These are phyloP conservation scores for Termitomyces titanicus DNA, from an alignment of 768 basidiomycete genomes.

Conservation along the genomic window DNA sequence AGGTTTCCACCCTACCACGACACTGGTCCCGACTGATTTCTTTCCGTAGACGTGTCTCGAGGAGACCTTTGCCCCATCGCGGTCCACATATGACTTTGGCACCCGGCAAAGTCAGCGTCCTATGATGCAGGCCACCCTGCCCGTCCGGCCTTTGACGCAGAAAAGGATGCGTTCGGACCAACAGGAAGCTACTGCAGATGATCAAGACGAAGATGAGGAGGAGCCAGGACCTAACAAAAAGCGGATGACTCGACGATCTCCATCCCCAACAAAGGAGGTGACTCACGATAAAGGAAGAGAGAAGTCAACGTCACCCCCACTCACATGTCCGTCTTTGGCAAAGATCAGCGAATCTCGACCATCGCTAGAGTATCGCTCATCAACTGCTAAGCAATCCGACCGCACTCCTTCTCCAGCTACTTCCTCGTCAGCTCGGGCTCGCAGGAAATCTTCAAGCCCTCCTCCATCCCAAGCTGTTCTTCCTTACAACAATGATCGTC, in stretches of 20 bases:
- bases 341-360: too few species aligned
- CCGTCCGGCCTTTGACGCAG: constrained; percentile 5
- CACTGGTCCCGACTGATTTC: not conserved
- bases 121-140: constrained; percentile 19
- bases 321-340: not conserved
- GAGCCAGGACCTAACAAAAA: constrained; percentile 1
- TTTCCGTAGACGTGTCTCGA: constrained; percentile 59
- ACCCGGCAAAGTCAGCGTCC: constrained; percentile 14
- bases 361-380: too few species aligned
- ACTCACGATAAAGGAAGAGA: not conserved
- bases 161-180: constrained; percentile 6
- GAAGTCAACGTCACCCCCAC: not conserved
- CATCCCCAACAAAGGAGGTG: not conserved
- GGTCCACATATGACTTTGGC: constrained; percentile 69
- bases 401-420: not conserved
- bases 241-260: not conserved
- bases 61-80: constrained; percentile 56
- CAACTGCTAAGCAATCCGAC: not conserved
- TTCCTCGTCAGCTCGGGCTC: too few species aligned
- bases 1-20: not conserved
- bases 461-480: not conserved
- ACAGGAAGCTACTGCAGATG: not conserved
- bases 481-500: not conserved
- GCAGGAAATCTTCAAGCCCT: not conserved
- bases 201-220: not conserved